Base-by-base conservation (phyloP, 163 green algal genomes). In the Scenedesmus sp. region DNA sequence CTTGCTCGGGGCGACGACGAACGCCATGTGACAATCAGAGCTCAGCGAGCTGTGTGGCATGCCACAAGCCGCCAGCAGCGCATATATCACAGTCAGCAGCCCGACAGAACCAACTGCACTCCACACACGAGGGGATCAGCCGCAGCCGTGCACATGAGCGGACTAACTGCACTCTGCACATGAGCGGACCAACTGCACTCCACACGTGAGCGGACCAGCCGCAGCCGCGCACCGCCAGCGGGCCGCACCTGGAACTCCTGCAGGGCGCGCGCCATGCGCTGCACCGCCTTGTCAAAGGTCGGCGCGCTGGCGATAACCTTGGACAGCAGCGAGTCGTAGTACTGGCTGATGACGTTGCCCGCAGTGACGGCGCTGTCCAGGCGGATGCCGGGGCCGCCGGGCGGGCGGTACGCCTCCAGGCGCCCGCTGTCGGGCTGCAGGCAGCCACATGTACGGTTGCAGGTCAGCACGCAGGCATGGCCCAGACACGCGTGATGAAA, bases 291-390 rank as follows among this genome's bases (percentile, higher is more conserved):
- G 20, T 95, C 78, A 95, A 97, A 99, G 65, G 94, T 97, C 26
- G 94, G 94, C 35, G 94, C 95, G n/a, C 90, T 94, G 85, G 94
- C 95, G 83, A 98, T 98, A 40, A 96, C 94, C 94, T 99, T 99
- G 92, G 97, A 95, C 16, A 99, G 94, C 83, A 99, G 93, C 2
- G 95, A 98, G 93, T 99, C 97, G 92, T 99, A 99, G 95, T 98
- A 95, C 42, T 94, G 94, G 0, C 93, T 96, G 20, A 99, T 92
- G 0, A 96, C 92, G 90, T 98, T 98, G 87, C 97, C 97, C n/a
- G 97, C 94, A 56, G 94, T 96, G 59, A 99, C 95, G 42, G 95
- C 94, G 80, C 97, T 96, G 94, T 99, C 97, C 88, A 99, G 91
- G 72, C 97, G 96, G 87, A 99, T 97, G 84, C 97, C 97, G 10